Evolutionary conservation across 2,329 filamentous ascomycete species (phyloP), one percentile per base, ranked within the genome.

Genomic region (Hymenoscyphus fraxineus): DNA sequence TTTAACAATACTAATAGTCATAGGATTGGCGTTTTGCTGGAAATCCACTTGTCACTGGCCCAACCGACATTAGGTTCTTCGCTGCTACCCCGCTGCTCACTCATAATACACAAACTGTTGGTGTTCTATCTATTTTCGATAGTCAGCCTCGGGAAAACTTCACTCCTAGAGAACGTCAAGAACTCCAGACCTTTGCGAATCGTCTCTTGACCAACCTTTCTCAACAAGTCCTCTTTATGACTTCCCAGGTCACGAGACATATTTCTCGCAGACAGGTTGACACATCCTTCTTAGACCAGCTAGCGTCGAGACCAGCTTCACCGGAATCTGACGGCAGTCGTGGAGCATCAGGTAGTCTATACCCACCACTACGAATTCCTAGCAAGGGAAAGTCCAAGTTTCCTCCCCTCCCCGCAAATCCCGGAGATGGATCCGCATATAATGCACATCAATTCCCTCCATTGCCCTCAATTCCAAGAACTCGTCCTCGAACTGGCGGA

Each of bases 1-100:
- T 7, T 13, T 35, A 12, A 16, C 47, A 15, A 16, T 51, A 27
- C 32, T 66, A 58, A 71, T 60, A 19, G 64, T 57, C 54, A 60
- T 59, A 77, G 75, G 77, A 78, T 61, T 78, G 76, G 76, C 72
- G 76, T 51, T 76, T 78, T 55, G 62, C 64, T 39, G 66, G 67
- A 10, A 75, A 76, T 44, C 76, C 75, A 1, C 69, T 76, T 3
- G 73, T 77, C 1, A 64, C 60, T 22, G 65, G 61, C 5, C 60
- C 60, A 6, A 70, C 74, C 22, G 63, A 71, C 5, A 74, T 77
- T 54, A 71, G 74, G 4, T 78, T 78, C 62, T 77, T 76, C 54
- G 76, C 74, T n/a, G 77, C 73, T 12, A 74, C 74, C 31, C 77
- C 76, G 7, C 67, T 78, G 41, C 64, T 76, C 15, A 72, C 72